These are phyloP conservation scores for Kockiozyma suomiensis DNA, from an alignment of 805 yeast genomes.

Conservation along the genomic window DNA sequence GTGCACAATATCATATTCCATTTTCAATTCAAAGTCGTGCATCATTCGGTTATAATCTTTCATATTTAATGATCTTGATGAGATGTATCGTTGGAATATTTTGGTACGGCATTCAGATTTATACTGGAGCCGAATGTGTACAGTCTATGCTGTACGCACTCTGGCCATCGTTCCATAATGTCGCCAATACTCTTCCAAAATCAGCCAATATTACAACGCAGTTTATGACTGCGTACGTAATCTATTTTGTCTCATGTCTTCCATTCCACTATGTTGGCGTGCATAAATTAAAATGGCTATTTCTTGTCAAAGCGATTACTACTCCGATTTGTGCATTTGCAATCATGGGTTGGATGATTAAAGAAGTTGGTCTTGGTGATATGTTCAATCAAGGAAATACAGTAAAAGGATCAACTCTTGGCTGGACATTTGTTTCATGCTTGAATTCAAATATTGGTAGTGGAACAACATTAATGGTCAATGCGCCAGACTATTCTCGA, in stretches of 20 bases:
- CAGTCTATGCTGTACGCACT: conserved; percentile 73
- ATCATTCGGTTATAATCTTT: conserved; percentile 53
- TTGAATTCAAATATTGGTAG: conserved; percentile 55
- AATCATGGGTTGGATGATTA: conserved; percentile 74
- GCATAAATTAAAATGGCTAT: conserved; percentile 78
- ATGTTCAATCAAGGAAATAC: conserved; percentile 73
- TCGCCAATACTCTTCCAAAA: conserved; percentile 47
- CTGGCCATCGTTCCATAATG: conserved; percentile 52
- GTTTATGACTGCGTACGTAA: conserved; percentile 72
- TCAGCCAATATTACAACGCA: conserved; percentile 43
- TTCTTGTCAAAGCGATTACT: conserved; percentile 75
- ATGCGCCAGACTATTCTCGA: conserved; percentile 50
- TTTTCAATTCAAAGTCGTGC: conserved; percentile 51
- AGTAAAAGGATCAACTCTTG: conserved; percentile 72
- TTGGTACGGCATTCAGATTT: conserved; percentile 53
- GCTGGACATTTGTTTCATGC: conserved; percentile 62
- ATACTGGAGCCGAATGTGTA: conserved; percentile 55
- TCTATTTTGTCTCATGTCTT: conserved; percentile 78
- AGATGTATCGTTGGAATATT: conserved; percentile 64
- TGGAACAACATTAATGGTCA: conserved; percentile 46
- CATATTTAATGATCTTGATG: conserved; percentile 48
- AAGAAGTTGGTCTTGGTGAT: conserved; percentile 41
- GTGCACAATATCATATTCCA: conserved; percentile 55
- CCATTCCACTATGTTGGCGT: conserved; percentile 85
- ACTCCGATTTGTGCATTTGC: conserved; percentile 85